Base-by-base conservation (phyloP, 306 rosid genomes). In the Cicer arietinum region DNA sequence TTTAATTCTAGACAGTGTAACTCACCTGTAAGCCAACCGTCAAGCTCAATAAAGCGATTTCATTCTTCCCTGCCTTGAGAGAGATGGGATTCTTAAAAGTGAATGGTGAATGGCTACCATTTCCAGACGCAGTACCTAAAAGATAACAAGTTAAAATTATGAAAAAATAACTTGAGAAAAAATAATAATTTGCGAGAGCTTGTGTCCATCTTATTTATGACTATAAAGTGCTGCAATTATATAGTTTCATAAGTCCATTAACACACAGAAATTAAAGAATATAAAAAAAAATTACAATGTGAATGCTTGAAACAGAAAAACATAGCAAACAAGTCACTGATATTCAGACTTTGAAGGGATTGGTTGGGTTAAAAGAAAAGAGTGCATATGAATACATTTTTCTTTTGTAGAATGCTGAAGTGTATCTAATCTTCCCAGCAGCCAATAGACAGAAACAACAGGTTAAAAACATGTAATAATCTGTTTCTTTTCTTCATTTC, bases 1-100 rank as follows among this genome's bases (percentile, higher is more conserved):
- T 79, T 51, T 48, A 47, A 60, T 59, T 77, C 52, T 54, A 44
- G 50, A 73, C 65, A 77, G 67, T 71, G 70, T 25, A 76, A 68
- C 78, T 68, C 74, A 88, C 97, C 86, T 84, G 94, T 54, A 91
- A 86, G 83, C 98, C 98, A 75, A 94, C 92, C 3, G 98, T 87
- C 92, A 94, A 83, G 91, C 94, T 82, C 75, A 94, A 83, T 10
- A 94, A 72, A 66, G 91, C 92, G 74, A 94, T 90, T 68, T 94
- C 91, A 78, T 94, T 94, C 77, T 85, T 91, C 81, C 98, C 98
- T 35, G 91, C 89, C 80, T 41, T 84, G 54, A 94, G 92, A 78
- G 91, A 25, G 77, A 94, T 81, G 7, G 92, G 88, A 6, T 82
- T 81, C 72, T 76, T 82, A 47, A 86, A 87, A 73, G 70, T 86